Evolutionary conservation across 805 yeast species (phyloP), one percentile per base, ranked within the genome.

Genomic region (Candida hungchunana): DNA sequence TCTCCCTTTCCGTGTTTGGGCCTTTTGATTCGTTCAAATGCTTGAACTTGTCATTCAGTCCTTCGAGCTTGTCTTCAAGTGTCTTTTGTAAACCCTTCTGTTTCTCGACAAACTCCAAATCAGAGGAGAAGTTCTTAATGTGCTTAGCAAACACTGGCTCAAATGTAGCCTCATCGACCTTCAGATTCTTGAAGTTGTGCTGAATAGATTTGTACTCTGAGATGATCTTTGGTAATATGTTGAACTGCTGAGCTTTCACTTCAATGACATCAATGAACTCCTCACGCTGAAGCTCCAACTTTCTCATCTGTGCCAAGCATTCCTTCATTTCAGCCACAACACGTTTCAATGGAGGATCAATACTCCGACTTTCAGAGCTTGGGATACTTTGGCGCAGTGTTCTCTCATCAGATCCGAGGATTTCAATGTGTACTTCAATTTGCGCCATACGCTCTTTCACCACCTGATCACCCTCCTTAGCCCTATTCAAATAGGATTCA

Each of bases 401-500:
- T 17, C 43, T 34, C 18, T 57, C 47, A 5, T 64, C 58, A 1
- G 69, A 67, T 18, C 66, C 63, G 40, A 68, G 70, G 5, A 71
- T 56, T 26, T 55, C 59, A 16, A 86, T 47, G 8, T 56, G 51
- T 1, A 69, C 65, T 37, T 67, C 71, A 31, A 83, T 63, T n/a
- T 69, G 65, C 2, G 54, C 44, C 43, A 76, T 73, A 31, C 73
- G 71, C 4, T 59, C 53, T 6, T 56, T 47, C 0, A 85, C 72
- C 3, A 70, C 60, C 4, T 56, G 56, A 56, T 88, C 95, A 7
- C 93, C 83, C 4, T 61, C 51, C 19, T 61, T 58, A 1, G 95
- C 93, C 42, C 75, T 76, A 1, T 50, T 47, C 13, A 82, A 54
- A 48, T 78, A 80, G 3, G 50, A 53, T 21, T 64, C 65, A 52